Base-by-base conservation (phyloP, 2,329 filamentous ascomycete genomes). In the Sarocladiaceae sp. region DNA sequence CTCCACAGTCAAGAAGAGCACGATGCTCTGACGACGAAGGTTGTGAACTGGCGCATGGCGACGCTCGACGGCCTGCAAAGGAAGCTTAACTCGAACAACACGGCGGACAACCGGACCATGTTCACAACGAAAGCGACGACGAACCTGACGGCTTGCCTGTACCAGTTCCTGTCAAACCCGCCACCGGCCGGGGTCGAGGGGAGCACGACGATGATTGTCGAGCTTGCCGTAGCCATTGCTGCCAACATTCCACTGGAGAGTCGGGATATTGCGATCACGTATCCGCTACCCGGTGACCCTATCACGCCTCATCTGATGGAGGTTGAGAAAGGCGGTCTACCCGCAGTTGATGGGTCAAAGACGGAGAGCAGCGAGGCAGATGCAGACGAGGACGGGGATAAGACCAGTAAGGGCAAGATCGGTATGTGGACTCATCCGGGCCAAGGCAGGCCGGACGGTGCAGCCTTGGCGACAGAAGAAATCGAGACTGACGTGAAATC, bases 11-110 rank as follows among this genome's bases (percentile, higher is more conserved):
- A 86, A 45, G 91, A 96, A 58, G 91, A 97, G 59, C 87, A 85
- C 53, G 89, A 97, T 44, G 89, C 90, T 1, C 75, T 95, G 45
- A 86, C 86, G 18, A 80, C 83, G 35, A 95, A 95, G 65, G 80
- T 97, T 34, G 82, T 95, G 48, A 88, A 85, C 58, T 98, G 93
- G 93, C 82, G 93, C 48, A 81, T 97, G 66, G 83, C 91, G 3
- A 98, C 93, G 3, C 72, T 97, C 13, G 93, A 98, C 57, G 93
- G 91, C n/a, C 72, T 98, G 15, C 76, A 83, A 50, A 80, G 85
- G 43, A 63, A 77, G 27, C 73, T 97, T 15, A 74, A 76, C 46
- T 80, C 83, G 3, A 69, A 78, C 1, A 74, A 83, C 45, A 83
- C 81, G 34, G 72, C 73, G 11, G 77, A 85, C 10, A 76, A 89